Evolutionary conservation across 1,139 yeast genomes (phyloP), one percentile per base, ranked within the genome.

Genomic region (Diutina rugosa): DNA sequence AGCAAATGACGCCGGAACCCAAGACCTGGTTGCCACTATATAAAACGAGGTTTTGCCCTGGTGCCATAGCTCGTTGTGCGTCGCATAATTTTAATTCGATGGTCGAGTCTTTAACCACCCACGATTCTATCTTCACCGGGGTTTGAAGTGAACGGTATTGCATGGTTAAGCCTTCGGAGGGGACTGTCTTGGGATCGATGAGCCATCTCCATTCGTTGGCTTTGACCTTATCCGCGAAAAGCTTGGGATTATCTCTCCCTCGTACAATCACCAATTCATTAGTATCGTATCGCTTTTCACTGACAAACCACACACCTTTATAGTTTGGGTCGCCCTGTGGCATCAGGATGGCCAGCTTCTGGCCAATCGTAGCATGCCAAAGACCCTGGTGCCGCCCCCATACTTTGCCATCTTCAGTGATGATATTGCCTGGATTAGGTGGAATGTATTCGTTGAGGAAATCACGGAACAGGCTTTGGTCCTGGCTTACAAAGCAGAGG

Each of bases 321-420:
- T 80, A 84, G 8, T 69, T 66, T 0, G 93, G 95, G 62, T 85
- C 82, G 0, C 90, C 93, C 65, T 91, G 97, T 0, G 97, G 97
- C 87, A 90, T 79, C 3, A 88, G 77, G 2, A 90, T 69, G 0
- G 96, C 86, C 41, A 84, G 75, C 60, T 84, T 80, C 69, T 93
- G 99, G 0, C 99, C 99, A 32, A 93, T 83, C 0, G 99, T 93
- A 16, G 90, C 95, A 57, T 87, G 84, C 98, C 99, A 95, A 29
- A 95, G 67, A 0, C 99, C 99, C 51, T 78, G 72, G 65, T 91
- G 97, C 56, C 70, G 66, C 0, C 97, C 98, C 81, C 95, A 90
- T 0, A 85, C 77, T 56, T 70, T 72, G 4, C 95, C 95, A 61
- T 83, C 87, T 57, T 78, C 78, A 0, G 93, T 86, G 26, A 90